Base-by-base conservation (phyloP, 805 yeast genomes). In the Metschnikowia noctiluminum region DNA sequence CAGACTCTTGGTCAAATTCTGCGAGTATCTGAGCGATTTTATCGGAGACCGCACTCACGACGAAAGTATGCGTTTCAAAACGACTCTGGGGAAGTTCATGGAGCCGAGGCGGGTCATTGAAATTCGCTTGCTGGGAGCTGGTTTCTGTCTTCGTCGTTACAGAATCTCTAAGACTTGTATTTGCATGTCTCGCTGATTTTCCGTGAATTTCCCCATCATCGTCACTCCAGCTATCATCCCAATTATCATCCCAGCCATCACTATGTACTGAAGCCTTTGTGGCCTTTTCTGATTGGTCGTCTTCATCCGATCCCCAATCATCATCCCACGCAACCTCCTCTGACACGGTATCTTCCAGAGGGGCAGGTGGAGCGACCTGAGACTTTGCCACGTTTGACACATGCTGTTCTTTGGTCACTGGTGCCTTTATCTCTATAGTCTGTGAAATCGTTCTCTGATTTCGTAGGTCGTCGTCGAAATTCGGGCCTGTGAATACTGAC, bases 1-100 rank as follows among this genome's bases (percentile, higher is more conserved):
- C 50, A 1, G 68, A 56, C 16, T 59, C 61, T 9, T 48, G 36
- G 13, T 43, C 49, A 47, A 56, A 68, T 10, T 59, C 64, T n/a
- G 58, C 52, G 27, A 68, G 48, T 1, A 66, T 50, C 2, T 52
- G 49, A 1, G 62, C 46, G 10, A 69, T 40, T 36, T 58, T 50
- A 15, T 54, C 50, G 0, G 71, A 61, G 6, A 68, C 31, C 2
- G 48, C 46, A 30, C 55, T 53, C 34, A 46, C 38, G 6, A 38
- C 43, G 5, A 37, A 28, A 7, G 31, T 21, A 27, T 46, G 27
- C 1, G 36, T 46, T 28, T 46, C 43, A 15, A 32, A 27, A 10
- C 2, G 38, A 11, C 7, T 26, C 21, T 28, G 35, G 4, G 40
- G 40, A 28, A 16, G 6, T 14, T 28, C 31, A 13, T n/a, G 39